Base-by-base conservation (phyloP, 331 rosid species). In the Acacia concinna region DNA sequence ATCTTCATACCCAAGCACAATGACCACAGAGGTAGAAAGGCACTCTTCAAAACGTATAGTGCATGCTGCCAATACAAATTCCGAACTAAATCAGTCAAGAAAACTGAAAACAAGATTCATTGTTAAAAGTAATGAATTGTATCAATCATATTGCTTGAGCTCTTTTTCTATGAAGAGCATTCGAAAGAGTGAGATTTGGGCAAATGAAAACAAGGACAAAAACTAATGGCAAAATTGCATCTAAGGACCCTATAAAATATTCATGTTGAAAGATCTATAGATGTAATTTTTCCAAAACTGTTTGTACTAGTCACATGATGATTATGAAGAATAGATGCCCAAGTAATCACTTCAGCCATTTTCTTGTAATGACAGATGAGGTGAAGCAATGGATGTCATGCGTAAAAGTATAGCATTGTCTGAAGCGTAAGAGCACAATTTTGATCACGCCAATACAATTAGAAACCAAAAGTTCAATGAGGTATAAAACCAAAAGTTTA, bases 1-100 rank as follows among this genome's bases (percentile, higher is more conserved):
- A 43, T 93, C 91, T 23, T 90, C 85, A 41, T 94, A 94, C 77
- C 86, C 87, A 10, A 92, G 88, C 77, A 92, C 93, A 72, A 94
- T 78, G 69, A 85, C 83, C 84, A 88, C 93, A 2, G 97, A 90
- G 69, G 93, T 85, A 51, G 98, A 92, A 76, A 88, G 90, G 14
- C 86, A 87, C 72, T 92, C 92, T 82, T 92, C 97, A 77, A 94
- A 87, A 52, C 71, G 86, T 78, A 92, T 87, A 68, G 79, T 68
- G 70, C 97, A 94, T 70, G 84, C 97, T 94, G 92, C 81, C 73
- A 80, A 73, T 70, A 70, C 25, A 74, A 81, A 43, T 67, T 54
- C 23, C 47, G 23, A 54, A 70, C 44, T 64, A 69, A 70, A 76
- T 84, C 37, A 85, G 73, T 40, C 34, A 9, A 68, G 75, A 69